These are phyloP conservation scores for Pichia nanzhaoensis DNA, from an alignment of 805 yeast species.

Conservation along the genomic window DNA sequence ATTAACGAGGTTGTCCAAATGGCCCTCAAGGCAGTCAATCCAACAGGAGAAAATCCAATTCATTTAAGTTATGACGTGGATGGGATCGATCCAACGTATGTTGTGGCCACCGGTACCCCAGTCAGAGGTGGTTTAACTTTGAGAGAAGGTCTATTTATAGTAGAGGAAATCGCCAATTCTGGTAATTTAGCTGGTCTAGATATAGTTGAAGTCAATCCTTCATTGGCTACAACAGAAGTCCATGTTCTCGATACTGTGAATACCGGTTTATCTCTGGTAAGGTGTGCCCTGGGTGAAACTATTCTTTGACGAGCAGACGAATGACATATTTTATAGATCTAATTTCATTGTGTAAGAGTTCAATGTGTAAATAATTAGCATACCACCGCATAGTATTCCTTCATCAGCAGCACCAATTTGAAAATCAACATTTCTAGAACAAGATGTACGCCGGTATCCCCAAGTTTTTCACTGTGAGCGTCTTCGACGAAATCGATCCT, in stretches of 20 bases:
- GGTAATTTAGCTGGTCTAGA: conserved; percentile 87
- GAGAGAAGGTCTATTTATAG: conserved; percentile 88
- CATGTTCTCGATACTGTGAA: conserved; percentile 80
- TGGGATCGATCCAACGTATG: conserved; percentile 89
- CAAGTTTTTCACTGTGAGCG: neutral
- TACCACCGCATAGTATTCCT: too few relatives aligned
- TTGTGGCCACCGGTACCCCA: conserved; percentile 97
- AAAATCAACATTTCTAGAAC: too few relatives aligned
- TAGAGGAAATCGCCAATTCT: conserved; percentile 86
- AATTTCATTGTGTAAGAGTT: too few relatives aligned
- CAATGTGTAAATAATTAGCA: too few relatives aligned
- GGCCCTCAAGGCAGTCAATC: conserved; percentile 79
- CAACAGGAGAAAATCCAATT: conserved; percentile 61
- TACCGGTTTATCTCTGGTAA: conserved; percentile 84
- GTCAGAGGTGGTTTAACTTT: conserved; percentile 93
- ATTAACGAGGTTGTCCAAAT: conserved; percentile 84
- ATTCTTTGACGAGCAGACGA: conserved; percentile 37
- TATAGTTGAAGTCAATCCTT: conserved; percentile 90
- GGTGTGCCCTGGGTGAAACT: conserved; percentile 94
- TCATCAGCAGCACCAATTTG: too few relatives aligned
- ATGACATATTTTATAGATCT: too few relatives aligned
- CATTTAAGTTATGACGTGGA: conserved; percentile 94
- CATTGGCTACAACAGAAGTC: conserved; percentile 66
- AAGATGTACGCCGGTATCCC: neutral
- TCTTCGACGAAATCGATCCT: neutral